Percentiles rank a stretch among this genome's conserved stretches.
phyloP scores from a whole-genome alignment of 2,329 filamentous ascomycete species.

The Neofusicoccum umdonicola region DNA sequence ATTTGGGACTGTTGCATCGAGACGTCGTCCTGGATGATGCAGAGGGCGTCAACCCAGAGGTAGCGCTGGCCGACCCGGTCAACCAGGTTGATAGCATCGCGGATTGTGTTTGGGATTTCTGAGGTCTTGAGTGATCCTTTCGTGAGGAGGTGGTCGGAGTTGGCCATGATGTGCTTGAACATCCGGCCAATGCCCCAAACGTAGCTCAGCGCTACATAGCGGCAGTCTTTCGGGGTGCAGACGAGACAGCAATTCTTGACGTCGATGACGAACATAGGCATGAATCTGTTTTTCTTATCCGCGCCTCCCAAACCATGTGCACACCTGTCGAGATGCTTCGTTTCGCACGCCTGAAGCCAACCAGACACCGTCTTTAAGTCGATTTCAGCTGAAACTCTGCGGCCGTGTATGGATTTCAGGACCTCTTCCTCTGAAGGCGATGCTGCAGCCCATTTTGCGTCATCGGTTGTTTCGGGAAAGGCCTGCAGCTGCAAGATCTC shows the following conservation, averaged over 20 bases:
- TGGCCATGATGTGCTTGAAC: neutral
- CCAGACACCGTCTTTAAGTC: neutral
- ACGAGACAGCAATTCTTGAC: neutral
- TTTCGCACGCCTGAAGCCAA: neutral
- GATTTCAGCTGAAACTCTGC: neutral
- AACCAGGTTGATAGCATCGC: conserved; percentile 16
- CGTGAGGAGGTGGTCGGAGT: neutral
- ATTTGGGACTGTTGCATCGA: neutral
- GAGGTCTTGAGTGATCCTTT: neutral
- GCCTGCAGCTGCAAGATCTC: neutral
- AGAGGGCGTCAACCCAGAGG: conserved; percentile 23
- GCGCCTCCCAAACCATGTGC: neutral
- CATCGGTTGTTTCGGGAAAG: no score
- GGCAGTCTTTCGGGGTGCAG: neutral
- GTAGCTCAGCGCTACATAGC: neutral
- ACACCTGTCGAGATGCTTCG: neutral
- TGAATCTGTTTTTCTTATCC: neutral
- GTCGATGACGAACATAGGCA: neutral
- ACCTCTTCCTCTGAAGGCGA: neutral
- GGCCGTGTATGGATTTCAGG: neutral
- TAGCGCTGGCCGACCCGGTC: conserved; percentile 10
- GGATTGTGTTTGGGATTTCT: conserved; percentile 13
- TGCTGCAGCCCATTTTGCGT: neutral
- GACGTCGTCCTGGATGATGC: conserved; percentile 18
- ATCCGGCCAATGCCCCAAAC: neutral